Evolutionary conservation across 768 basidiomycete species (phyloP).

Genomic region (Boletus reticulatus): DNA sequence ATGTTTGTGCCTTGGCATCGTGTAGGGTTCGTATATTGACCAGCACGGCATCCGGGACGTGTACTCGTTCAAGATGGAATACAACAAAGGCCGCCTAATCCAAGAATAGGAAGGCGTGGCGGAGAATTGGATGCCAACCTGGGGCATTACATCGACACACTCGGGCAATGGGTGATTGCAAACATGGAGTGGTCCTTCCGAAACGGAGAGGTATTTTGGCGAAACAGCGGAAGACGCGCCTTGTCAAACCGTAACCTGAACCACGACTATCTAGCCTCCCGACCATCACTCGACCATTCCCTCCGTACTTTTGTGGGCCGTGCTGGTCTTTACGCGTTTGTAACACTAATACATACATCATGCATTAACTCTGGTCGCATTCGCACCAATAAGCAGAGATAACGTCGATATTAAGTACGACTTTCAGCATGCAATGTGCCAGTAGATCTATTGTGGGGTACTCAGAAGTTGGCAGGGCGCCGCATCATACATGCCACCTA

Average conservation of each 20-base stretch:
- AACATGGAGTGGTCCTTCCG: conserved; percentile 70
- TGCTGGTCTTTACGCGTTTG: not conserved
- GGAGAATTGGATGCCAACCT: conserved; percentile 50
- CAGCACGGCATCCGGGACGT: conserved; percentile 45
- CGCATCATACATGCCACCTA: not conserved
- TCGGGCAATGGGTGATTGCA: conserved; percentile 60
- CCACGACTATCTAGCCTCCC: not conserved
- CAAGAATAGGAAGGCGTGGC: conserved; percentile 47
- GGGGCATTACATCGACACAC: conserved; percentile 49
- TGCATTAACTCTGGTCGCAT: conserved; percentile 3
- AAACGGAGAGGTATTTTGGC: conserved; percentile 68
- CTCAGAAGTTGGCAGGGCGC: conserved; percentile 9
- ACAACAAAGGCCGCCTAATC: conserved; percentile 53
- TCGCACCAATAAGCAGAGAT: conserved; percentile 1
- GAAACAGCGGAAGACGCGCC: conserved; percentile 43
- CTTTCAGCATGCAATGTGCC: conserved; percentile 5
- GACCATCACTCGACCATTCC: not conserved
- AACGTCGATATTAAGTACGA: conserved; percentile 3
- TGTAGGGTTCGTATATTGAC: not conserved
- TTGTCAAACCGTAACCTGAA: conserved; percentile 22
- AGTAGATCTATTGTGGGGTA: conserved; percentile 6
- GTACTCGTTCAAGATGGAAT: conserved; percentile 74
- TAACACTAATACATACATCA: conserved; percentile 13
- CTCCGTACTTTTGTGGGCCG: not conserved
- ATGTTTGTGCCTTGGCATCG: conserved; percentile 41